A percentile compares a stretch with the other conserved stretches of the same genome.
Evolutionary conservation across 768 basidiomycete species (phyloP).

Genomic region (Lentinula raphanica): DNA sequence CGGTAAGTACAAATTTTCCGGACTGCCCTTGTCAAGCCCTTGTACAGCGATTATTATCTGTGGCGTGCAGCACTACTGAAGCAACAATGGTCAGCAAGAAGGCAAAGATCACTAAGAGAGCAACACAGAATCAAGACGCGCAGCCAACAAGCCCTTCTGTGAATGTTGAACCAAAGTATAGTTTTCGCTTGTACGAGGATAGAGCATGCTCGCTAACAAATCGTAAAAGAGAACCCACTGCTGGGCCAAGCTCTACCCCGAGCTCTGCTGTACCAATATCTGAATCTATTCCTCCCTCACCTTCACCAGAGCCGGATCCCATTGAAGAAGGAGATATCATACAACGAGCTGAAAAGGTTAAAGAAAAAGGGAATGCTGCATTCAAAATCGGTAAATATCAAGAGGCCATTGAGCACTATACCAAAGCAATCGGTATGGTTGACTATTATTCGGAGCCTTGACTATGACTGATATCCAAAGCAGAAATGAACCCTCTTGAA

Average conservation of each 20-base stretch:
- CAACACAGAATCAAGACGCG: neutral
- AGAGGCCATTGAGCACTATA: slow-evolving; percentile 71
- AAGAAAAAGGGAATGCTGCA: slow-evolving; percentile 70
- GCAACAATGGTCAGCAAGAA: slow-evolving; percentile 5
- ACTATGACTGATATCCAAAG: slow-evolving; percentile 6
- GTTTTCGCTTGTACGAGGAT: neutral
- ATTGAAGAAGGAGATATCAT: slow-evolving; percentile 29
- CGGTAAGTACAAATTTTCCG: neutral
- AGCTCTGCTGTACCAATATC: neutral
- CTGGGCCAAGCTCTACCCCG: slow-evolving; percentile 3
- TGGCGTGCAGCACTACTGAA: neutral
- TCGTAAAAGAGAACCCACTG: neutral
- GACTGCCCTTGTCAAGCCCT: neutral
- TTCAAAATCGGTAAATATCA: slow-evolving; percentile 64
- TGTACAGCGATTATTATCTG: neutral
- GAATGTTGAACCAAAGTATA: neutral
- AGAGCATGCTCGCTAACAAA: neutral
- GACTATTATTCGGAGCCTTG: neutral
- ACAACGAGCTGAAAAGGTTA: slow-evolving; percentile 53
- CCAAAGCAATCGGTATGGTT: slow-evolving; percentile 62
- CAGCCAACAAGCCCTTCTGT: neutral
- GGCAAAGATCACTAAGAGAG: slow-evolving; percentile 1
- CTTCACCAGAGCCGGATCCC: slow-evolving; percentile 10
- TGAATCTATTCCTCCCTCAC: slow-evolving; percentile 6
- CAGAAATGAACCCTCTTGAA: slow-evolving; percentile 59